Percentiles rank a stretch among this genome's conserved stretches.
phyloP scores from a whole-genome alignment of 2,329 filamentous ascomycete genomes.

The Colletotrichum melonis region DNA sequence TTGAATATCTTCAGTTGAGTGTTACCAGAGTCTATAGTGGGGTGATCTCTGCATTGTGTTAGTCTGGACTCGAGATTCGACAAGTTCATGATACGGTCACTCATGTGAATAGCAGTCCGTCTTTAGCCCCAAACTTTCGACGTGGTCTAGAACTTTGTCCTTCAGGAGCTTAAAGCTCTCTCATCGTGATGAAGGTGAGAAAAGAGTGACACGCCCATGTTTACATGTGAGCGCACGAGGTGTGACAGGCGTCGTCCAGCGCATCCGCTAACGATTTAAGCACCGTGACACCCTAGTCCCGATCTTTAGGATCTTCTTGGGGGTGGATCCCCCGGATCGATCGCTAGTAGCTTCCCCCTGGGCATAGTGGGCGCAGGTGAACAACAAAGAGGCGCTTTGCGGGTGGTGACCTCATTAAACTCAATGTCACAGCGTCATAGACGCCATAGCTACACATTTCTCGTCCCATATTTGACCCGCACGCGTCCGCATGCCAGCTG shows the following conservation, averaged over 20 bases:
- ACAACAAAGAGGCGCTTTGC: constrained; percentile 3
- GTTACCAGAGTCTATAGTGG: background rate
- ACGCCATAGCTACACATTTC: constrained; percentile 8
- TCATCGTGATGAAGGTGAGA: background rate
- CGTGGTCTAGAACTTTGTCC: background rate
- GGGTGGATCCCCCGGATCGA: constrained; percentile 17
- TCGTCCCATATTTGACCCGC: constrained; percentile 19
- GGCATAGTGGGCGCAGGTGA: background rate
- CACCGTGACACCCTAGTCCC: constrained; percentile 21
- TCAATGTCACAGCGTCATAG: constrained; percentile 34
- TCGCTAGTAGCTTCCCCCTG: constrained; percentile 14
- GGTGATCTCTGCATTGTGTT: background rate
- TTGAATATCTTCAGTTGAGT: background rate
- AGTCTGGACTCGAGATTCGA: too few relatives aligned
- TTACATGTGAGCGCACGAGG: background rate
- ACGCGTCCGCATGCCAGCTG: background rate
- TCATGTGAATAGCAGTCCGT: background rate
- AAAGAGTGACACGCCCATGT: background rate
- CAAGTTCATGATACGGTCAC: background rate
- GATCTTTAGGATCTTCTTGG: constrained; percentile 8
- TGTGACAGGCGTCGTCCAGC: background rate
- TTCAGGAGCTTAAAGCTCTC: too few relatives aligned
- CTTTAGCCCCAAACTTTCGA: background rate
- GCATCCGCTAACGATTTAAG: constrained; percentile 2
- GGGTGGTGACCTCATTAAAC: constrained; percentile 30